A percentile compares a stretch with the other conserved stretches of the same genome.
phyloP scores from a whole-genome alignment of 306 rosid genomes.

The Albizia julibrissin region DNA sequence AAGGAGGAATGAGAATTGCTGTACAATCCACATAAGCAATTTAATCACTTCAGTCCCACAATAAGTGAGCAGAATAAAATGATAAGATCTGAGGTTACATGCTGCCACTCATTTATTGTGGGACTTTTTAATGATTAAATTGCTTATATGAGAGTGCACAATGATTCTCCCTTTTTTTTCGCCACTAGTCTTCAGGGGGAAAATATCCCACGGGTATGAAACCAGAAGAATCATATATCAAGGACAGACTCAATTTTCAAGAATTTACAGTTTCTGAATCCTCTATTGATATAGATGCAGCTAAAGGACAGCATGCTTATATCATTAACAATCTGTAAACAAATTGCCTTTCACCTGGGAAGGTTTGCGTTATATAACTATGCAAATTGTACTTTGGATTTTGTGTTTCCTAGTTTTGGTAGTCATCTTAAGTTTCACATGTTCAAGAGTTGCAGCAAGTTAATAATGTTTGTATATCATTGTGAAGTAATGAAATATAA shows the following conservation, averaged over 20 bases:
- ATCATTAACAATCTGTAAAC: too few relatives aligned
- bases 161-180: neutral
- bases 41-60: too few relatives aligned
- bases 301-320: neutral
- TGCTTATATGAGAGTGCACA: too few relatives aligned
- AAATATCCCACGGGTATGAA: neutral
- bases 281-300: neutral
- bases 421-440: neutral
- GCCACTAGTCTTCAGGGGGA: neutral
- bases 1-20: too few relatives aligned
- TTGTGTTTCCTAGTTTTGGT: neutral
- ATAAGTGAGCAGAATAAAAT: too few relatives aligned
- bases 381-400: too few relatives aligned
- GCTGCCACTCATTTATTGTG: too few relatives aligned
- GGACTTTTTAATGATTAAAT: too few relatives aligned
- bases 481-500: neutral
- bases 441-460: neutral
- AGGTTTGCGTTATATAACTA: neutral
- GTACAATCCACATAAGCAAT: too few relatives aligned
- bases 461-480: neutral
- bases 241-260: neutral
- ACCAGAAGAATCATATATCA: neutral
- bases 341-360: neutral
- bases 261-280: neutral
- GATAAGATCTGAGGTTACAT: too few relatives aligned